These are phyloP conservation scores for Colletotrichum sp. DNA, from an alignment of 2,329 filamentous ascomycete genomes.

Conservation along the genomic window DNA sequence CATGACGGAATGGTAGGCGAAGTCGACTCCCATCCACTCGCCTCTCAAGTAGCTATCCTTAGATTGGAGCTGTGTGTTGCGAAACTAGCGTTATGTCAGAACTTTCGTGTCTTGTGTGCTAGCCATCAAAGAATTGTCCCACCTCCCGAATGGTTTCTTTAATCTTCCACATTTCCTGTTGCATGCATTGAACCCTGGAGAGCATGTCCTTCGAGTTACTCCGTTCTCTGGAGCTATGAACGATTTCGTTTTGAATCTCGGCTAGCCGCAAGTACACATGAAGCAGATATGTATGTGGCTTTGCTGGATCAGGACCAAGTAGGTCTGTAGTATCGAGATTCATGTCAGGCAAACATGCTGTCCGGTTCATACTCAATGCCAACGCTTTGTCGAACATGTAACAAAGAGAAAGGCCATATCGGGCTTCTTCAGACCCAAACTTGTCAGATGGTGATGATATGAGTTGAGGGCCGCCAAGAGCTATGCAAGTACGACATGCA, in stretches of 20 bases:
- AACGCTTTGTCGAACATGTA: neutral
- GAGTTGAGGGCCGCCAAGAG: neutral
- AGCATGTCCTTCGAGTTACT: neutral
- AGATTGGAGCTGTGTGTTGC: neutral
- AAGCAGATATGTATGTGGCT: neutral
- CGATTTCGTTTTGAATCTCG: neutral
- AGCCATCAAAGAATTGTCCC: neutral
- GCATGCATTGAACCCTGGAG: neutral
- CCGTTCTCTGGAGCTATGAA: neutral
- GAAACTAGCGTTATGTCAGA: neutral
- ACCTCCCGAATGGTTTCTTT: neutral
- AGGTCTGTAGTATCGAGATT: neutral
- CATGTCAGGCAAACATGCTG: neutral
- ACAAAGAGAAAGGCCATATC: neutral
- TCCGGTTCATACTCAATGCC: neutral
- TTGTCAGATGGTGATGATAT: neutral
- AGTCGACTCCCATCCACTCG: neutral
- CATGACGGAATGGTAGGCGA: neutral
- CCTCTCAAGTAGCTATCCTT: neutral
- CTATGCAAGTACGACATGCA: neutral
- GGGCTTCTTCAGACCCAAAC: neutral
- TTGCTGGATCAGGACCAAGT: neutral
- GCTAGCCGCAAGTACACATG: neutral
- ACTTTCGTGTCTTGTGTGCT: neutral
- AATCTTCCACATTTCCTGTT: neutral